Evolutionary conservation across 371 early-diverging fungal species (phyloP), one percentile per base, ranked within the genome.

Genomic region (Syncephalastrum sp.): DNA sequence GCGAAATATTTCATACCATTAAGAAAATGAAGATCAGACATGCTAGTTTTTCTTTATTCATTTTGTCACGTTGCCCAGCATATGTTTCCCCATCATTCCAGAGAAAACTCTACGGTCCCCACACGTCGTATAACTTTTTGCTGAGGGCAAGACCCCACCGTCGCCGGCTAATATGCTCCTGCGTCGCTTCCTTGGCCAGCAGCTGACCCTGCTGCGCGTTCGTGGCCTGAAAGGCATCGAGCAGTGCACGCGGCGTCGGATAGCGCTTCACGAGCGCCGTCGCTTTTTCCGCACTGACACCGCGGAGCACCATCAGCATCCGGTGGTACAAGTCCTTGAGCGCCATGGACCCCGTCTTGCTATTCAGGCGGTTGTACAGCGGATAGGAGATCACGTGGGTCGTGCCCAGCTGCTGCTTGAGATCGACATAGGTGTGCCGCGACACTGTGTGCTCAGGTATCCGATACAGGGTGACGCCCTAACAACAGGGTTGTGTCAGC

Each of bases 251-350:
- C 1, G 91, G 86, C 0, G 95, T 95, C 4, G 84, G 86, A 59
- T 85, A 94, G n/a, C 61, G 65, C 41, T 69, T 68, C 4, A 80
- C 85, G 24, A 96, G 75, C 8, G 86, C 77, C 13, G 68, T 43
- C 0, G 95, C 97, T 67, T 91, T 93, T 59, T 95, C 95, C 0
- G 79, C 82, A 58, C 90, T 88, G 42, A 94, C 74, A 15, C 95
- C 95, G 24, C 84, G 81, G 48, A 92, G 70, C 0, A 88, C 83
- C 89, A 91, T 85, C 42, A 96, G 71, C 86, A 93, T 90, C 46
- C 87, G 79, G 27, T 86, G 62, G 72, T 89, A 93, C 4, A 89
- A 65, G 50, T 94, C 93, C 24, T 82, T 74, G 3, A 91, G 71
- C 1, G 81, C 79, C 14, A 87, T 62, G 1, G 85, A 68, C 4